phyloP scores from a whole-genome alignment of 768 basidiomycete species.

The Russula olivacea region DNA sequence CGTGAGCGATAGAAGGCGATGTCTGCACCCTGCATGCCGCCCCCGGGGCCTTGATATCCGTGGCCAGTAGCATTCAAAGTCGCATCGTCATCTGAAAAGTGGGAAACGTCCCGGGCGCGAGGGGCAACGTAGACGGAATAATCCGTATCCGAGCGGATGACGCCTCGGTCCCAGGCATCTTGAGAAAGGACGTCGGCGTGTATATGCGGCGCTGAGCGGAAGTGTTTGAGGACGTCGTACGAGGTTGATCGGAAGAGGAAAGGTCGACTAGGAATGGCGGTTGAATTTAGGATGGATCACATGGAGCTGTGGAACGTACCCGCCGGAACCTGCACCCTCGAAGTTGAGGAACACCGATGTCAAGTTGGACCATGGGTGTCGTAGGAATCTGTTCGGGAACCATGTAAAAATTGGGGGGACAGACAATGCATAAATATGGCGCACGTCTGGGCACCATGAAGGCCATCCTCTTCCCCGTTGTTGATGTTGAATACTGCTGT shows the following conservation, averaged over 20 bases:
- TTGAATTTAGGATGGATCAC: conserved; percentile 5
- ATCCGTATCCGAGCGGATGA: conserved; percentile 68
- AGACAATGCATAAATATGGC: conserved; percentile 23
- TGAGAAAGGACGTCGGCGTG: conserved; percentile 66
- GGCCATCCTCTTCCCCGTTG: conserved; percentile 76
- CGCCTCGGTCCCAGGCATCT: conserved; percentile 60
- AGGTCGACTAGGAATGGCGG: conserved; percentile 47
- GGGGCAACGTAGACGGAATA: conserved; percentile 55
- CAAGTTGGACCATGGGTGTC: conserved; percentile 69
- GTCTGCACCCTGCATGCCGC: conserved; percentile 64
- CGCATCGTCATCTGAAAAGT: not conserved
- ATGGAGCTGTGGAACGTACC: conserved; percentile 39
- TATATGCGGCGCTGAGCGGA: conserved; percentile 54
- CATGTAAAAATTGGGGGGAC: not conserved
- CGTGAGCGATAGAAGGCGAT: conserved; percentile 73
- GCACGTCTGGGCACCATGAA: conserved; percentile 67
- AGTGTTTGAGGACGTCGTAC: conserved; percentile 48
- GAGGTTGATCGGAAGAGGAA: conserved; percentile 70
- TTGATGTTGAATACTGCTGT: conserved; percentile 81
- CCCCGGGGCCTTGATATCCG: conserved; percentile 18
- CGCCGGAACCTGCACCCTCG: conserved; percentile 75
- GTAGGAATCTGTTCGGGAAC: conserved; percentile 45
- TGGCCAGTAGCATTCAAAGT: not conserved
- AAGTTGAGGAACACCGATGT: conserved; percentile 70
- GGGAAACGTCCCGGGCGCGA: not conserved